Evolutionary conservation across 139 green algal species (phyloP), one percentile per base, ranked within the genome.

Genomic region (Yamagishiella unicocca): DNA sequence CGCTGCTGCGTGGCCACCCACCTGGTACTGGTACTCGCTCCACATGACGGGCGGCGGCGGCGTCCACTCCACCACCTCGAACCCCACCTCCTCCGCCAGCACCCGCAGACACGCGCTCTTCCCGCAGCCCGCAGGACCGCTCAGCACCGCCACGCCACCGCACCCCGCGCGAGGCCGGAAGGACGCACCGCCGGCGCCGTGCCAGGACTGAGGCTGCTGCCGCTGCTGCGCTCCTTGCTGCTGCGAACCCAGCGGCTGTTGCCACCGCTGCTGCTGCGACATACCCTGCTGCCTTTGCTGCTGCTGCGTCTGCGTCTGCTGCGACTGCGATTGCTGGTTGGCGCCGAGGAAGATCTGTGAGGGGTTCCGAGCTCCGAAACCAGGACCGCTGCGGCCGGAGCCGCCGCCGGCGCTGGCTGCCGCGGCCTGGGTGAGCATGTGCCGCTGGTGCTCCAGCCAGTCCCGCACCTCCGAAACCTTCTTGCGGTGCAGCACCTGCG

Each of bases 61-160:
- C 4, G 84, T 88, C 93, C 94, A 97, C 87, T 97, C 94, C 33
- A 88, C 73, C n/a, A 96, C n/a, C 19, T 94, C 84, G 82, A 93
- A 96, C 3, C 94, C 94, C 54, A 93, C 46, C 43, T 82, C 84
- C 10, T 55, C 37, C 8, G 92, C 92, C 87, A 97, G 81, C 29
- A 93, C 81, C 42, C 84, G 79, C 50, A 97, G n/a, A 25, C 88
- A 89, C 0, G 81, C 84, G 31, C 88, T 93, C 92, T 97, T 97
- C 82, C 95, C 95, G 77, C 94, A 95, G 0, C 95, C 95, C 19
- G 93, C 33, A 0, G 95, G 95, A 8, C 95, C 95, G 93, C 27
- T 90, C 50, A 89, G 54, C 31, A 92, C 40, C 38, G 38, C 71
- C 45, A 90, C 1, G 19, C 55, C 35, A 45, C 87, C 81, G 1